Evolutionary conservation across 352 stramenopile genomes (phyloP).

Genomic region (Pythium monospermum): DNA sequence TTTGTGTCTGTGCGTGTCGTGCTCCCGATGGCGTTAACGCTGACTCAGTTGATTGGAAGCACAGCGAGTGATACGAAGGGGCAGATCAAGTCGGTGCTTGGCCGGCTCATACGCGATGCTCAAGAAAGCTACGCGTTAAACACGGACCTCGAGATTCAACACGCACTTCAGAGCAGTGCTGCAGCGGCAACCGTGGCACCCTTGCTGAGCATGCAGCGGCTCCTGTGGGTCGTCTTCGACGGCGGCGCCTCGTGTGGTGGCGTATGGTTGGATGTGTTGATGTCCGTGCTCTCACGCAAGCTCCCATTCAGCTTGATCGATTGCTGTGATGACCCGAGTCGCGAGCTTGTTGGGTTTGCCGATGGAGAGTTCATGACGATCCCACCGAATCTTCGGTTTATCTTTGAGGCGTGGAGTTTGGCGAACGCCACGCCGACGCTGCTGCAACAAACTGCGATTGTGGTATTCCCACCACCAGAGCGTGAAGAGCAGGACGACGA

Average conservation of each 20-base stretch:
- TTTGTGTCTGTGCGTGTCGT: conserved; percentile 15
- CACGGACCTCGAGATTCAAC: conserved; percentile 17
- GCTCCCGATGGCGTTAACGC: conserved; percentile 18
- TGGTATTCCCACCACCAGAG: conserved; percentile 14
- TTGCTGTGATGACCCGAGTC: neutral
- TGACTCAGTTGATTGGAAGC: conserved; percentile 19
- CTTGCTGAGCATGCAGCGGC: conserved; percentile 17
- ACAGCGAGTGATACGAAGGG: conserved; percentile 18
- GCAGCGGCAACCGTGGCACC: neutral
- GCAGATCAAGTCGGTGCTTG: conserved; percentile 19
- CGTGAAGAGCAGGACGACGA: conserved; percentile 2
- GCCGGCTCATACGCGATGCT: conserved; percentile 16
- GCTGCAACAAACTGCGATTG: conserved; percentile 18
- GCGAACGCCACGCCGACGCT: conserved; percentile 10
- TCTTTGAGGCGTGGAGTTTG: conserved; percentile 46
- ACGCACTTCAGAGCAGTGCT: neutral
- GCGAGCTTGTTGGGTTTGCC: conserved; percentile 9
- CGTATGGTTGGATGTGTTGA: conserved; percentile 18
- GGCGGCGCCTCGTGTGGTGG: conserved; percentile 8
- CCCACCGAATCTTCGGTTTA: conserved; percentile 52
- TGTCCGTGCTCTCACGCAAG: conserved; percentile 7
- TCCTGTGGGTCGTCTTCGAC: conserved; percentile 23
- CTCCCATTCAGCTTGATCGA: conserved; percentile 1
- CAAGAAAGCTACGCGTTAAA: conserved; percentile 19
- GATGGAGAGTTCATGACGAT: conserved; percentile 47